phyloP scores from a whole-genome alignment of 2,329 filamentous ascomycete genomes.

The Penicillium polonicum region DNA sequence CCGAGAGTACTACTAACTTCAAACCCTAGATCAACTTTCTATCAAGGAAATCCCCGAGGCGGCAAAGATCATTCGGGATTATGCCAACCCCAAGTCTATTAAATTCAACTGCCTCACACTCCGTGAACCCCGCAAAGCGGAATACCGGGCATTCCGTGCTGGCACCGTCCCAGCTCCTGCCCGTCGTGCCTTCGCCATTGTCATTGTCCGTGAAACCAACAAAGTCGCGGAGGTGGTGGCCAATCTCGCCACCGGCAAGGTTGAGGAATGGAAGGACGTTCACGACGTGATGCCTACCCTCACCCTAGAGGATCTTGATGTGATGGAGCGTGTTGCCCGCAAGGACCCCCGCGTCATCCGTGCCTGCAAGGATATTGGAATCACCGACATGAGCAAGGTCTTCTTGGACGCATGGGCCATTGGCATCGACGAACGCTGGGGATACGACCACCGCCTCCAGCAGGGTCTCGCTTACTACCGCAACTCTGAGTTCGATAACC shows the following conservation, averaged over 20 bases:
- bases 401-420: slow-evolving; percentile 40
- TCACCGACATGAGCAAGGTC: slow-evolving; percentile 37
- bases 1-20: slow-evolving; percentile 2
- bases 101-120: slow-evolving; percentile 51
- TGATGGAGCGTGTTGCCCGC: slow-evolving; percentile 36
- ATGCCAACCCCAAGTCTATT: slow-evolving; percentile 30
- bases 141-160: slow-evolving; percentile 36
- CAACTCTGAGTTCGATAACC: slow-evolving; percentile 30
- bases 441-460: slow-evolving; percentile 34
- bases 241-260: slow-evolving; percentile 26
- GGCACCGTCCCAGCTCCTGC: slow-evolving; percentile 32
- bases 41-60: slow-evolving; percentile 31
- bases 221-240: slow-evolving; percentile 31
- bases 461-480: slow-evolving; percentile 38
- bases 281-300: slow-evolving; percentile 49
- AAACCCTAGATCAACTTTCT: slow-evolving; percentile 26
- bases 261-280: slow-evolving; percentile 37
- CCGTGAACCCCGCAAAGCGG: slow-evolving; percentile 49
- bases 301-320: slow-evolving; percentile 37
- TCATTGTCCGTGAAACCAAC: slow-evolving; percentile 41
- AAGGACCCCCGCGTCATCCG: slow-evolving; percentile 33
- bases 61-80: slow-evolving; percentile 29
- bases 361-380: slow-evolving; percentile 37
- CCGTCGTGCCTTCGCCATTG: slow-evolving; percentile 47
- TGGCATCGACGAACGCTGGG: slow-evolving; percentile 38